A percentile compares a stretch with the other conserved stretches of the same genome.
Conservation (phyloP, 2,329 filamentous ascomycete species). For the Periconia sp. region DNA sequence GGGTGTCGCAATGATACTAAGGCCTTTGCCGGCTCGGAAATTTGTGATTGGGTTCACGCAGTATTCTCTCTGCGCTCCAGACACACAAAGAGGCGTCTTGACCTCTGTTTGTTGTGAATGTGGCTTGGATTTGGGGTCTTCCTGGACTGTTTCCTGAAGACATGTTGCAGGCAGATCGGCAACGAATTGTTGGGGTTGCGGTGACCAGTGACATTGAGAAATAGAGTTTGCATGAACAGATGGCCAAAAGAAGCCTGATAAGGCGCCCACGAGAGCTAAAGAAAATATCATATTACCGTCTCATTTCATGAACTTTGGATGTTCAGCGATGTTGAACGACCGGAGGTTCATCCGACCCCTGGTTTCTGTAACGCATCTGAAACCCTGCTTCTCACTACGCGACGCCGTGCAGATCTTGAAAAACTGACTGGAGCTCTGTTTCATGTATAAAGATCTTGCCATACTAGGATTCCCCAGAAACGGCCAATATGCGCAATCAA, state of each 20-base stretch:
- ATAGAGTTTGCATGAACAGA: conserved; percentile 5
- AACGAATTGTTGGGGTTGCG: conserved; percentile 14
- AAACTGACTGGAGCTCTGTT: background rate
- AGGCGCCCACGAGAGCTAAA: conserved; percentile 6
- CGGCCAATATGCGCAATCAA: too few species aligned
- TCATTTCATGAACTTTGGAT: conserved; percentile 6
- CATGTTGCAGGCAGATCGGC: conserved; percentile 1
- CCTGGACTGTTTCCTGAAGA: background rate
- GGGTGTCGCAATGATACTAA: conserved; percentile 28
- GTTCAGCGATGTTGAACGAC: conserved; percentile 1
- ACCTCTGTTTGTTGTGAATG: conserved; percentile 18
- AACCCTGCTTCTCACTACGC: conserved; percentile 10
- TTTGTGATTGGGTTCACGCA: conserved; percentile 22
- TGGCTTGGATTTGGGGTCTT: background rate
- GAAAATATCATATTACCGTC: conserved; percentile 16
- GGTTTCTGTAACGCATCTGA: conserved; percentile 26
- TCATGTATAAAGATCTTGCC: too few species aligned
- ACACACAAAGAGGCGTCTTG: conserved; percentile 19
- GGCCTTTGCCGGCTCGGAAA: conserved; percentile 18
- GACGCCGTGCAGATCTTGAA: background rate
- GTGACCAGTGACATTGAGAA: conserved; percentile 14
- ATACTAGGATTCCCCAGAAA: too few species aligned
- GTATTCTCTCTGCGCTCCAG: conserved; percentile 16
- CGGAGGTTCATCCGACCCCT: conserved; percentile 13
- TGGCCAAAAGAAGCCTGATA: conserved; percentile 10